Evolutionary conservation across 2,329 filamentous ascomycete genomes (phyloP), one percentile per base, ranked within the genome.

Genomic region (Pestalotiopsis sp.): DNA sequence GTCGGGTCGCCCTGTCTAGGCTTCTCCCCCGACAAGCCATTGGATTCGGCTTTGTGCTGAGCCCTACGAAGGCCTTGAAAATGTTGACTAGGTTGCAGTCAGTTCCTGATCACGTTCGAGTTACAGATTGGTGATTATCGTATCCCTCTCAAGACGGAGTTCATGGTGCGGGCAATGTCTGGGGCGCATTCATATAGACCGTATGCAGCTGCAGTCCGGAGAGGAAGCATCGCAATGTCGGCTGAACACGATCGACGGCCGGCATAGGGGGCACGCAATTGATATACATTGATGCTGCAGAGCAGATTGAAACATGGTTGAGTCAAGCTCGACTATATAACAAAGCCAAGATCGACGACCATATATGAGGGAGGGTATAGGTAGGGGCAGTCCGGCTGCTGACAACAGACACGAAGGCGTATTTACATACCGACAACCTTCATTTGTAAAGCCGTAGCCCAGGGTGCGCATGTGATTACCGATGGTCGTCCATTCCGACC

Each of bases 371-470:
- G 52, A 23, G 63, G 56, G 49, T 52, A 66, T 58, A 68, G 67
- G 61, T 27, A 62, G 49, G 36, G 61, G 61, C 64, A 61, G 56
- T 14, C 14, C 14, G 14, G 14, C 27, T 27, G 57, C 36, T 27
- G 20, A 17, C 25, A 61, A 11, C 25, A 31, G 27, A 31, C 27
- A 31, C 27, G 27, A 39, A 56, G 57, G 36, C 67, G 61, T 23
- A 20, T 6, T n/a, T 63, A 85, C 87, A 81, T 81, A 90, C 87
- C 88, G 86, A 73, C 88, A 90, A 73, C 88, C 88, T 76, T 90
- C 87, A 81, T 90, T 90, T 20, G 88, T 90, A 77, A 90, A 90
- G 78, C 87, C 86, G 74, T 90, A 90, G 67, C 88, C 87, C 68
- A 89, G 74, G 45, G 80, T 78, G 70, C 88, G 83, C 88, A 90